Evolutionary conservation across 345 rosid genomes (phyloP), one percentile per base, ranked within the genome.

Genomic region (Turnera subulata): DNA sequence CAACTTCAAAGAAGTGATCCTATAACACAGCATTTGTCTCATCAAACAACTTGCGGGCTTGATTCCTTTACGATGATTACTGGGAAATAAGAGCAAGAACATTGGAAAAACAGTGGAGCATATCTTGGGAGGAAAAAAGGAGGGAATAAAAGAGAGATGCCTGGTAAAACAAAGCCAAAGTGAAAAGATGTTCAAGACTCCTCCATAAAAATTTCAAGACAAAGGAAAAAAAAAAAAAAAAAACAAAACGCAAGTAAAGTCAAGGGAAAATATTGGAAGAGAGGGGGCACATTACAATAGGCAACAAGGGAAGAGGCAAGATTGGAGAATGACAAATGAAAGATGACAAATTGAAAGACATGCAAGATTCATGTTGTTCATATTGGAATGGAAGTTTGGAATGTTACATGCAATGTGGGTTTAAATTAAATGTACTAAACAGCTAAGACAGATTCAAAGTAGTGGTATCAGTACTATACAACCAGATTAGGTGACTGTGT

Each of bases 271-370:
- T 50, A 13, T 66, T 53, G 58, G 58, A 65, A 38, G 19, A 13
- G 17, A 8, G 53, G 33, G 55, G 66, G 49, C 12, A 47, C 24
- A 43, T 67, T 51, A 51, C 72, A 71, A 46, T 37, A 46, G 79
- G 77, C 74, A 58, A 47, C 60, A 51, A 32, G 21, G 42, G 62
- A 47, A 58, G 40, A 37, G 52, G 53, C 29, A 22, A 19, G 56
- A 13, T 40, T 16, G 37, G 38, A 44, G 46, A 42, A 40, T n/a
- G 77, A 65, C 77, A 55, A 61, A 38, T 19, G 62, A 39, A 59
- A 65, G 63, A 23, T 17, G 77, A 71, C 79, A 55, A 67, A 43
- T n/a, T 11, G 18, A 11, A 8, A 48, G 6, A 58, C 12, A 42
- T 5, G 22, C 5, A 9, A 21, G 25, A 16, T n/a, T n/a, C n/a